phyloP scores from a whole-genome alignment of 371 early-diverging fungal species.

The Lichtheimia ramosa region DNA sequence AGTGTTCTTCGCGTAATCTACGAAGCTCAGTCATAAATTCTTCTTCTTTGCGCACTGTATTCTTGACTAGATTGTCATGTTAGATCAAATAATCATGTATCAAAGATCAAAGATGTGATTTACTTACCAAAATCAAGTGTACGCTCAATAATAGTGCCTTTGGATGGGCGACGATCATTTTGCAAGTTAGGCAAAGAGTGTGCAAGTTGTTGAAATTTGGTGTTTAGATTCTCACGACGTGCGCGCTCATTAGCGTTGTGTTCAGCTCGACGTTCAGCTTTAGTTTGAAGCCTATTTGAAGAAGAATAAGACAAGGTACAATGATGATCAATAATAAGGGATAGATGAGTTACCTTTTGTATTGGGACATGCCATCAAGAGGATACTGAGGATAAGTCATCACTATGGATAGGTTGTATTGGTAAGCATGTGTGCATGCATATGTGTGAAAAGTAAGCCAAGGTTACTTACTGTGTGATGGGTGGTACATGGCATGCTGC shows the following conservation, averaged over 20 bases:
- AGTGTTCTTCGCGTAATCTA: conserved; percentile 32
- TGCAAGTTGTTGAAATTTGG: conserved; percentile 73
- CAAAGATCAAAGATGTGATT: background rate
- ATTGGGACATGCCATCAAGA: conserved; percentile 1
- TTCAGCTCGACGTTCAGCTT: conserved; percentile 69
- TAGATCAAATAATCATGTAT: background rate
- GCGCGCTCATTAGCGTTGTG: conserved; percentile 81
- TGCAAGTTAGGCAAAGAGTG: conserved; percentile 65
- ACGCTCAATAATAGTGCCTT: conserved; percentile 71
- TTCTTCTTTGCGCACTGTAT: conserved; percentile 38
- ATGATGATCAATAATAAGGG: background rate
- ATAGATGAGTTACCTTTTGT: background rate
- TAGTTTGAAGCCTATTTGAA: conserved; percentile 23
- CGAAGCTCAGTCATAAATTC: conserved; percentile 27
- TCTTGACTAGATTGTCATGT: conserved; percentile 19
- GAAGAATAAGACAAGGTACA: background rate
- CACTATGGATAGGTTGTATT: background rate
- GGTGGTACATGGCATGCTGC: conserved; percentile 9
- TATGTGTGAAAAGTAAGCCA: background rate
- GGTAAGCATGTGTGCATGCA: background rate
- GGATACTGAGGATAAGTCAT: conserved; percentile 13
- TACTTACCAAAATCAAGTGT: conserved; percentile 55
- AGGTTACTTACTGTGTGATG: conserved; percentile 7
- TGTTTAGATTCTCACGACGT: conserved; percentile 72
- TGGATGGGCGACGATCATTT: conserved; percentile 71